Base-by-base conservation (phyloP, 2,329 filamentous ascomycete species). In the Emergomyces pasteurianus region DNA sequence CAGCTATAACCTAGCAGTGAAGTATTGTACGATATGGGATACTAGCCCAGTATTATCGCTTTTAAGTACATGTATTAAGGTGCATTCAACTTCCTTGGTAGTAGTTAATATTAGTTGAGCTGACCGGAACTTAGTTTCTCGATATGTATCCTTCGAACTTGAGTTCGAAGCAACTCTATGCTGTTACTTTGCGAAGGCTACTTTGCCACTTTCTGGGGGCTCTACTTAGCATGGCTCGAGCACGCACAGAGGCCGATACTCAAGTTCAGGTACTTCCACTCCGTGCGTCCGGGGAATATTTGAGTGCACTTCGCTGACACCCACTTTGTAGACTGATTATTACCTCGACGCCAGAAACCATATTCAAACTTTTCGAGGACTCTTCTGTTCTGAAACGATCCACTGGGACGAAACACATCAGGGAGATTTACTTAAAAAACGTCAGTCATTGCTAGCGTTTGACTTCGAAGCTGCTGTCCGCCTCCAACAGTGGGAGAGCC, bases 381-480 rank as follows among this genome's bases (percentile, higher is more conserved):
- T 26, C 16, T 31, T 57, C 16, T 67, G 72, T 6, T 67, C 83
- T 10, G 74, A 80, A 49, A 71, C 75, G 0, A 69, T 72, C 0
- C 70, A 69, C 3, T 67, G 81, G 0, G 75, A 80, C 23, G 75
- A 78, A 14, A 72, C 74, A 0, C 73, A 77, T 0, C 73, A 75
- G 18, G 64, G 74, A 1, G 86, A 89, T 67, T 75, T 90, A 18
- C 67, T 77, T 7, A 72, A 75, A 1, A 92, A 90, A 67, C 76
- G 88, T 42, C 80, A 85, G 6, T 81, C 84, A 2, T 74, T 95
- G 21, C 76, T 90, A 8, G 83, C 87, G 0, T 89, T 92, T 65
- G 88, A 94, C 65, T 88, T 95, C 63, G 91, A 96, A 75, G 87
- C 85, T 2, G 84, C 86, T 0, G 75, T 88, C 46, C 79, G 78